These are phyloP conservation scores for Coniochaeta ligniaria DNA, from an alignment of 2,329 filamentous ascomycete species.

Conservation along the genomic window DNA sequence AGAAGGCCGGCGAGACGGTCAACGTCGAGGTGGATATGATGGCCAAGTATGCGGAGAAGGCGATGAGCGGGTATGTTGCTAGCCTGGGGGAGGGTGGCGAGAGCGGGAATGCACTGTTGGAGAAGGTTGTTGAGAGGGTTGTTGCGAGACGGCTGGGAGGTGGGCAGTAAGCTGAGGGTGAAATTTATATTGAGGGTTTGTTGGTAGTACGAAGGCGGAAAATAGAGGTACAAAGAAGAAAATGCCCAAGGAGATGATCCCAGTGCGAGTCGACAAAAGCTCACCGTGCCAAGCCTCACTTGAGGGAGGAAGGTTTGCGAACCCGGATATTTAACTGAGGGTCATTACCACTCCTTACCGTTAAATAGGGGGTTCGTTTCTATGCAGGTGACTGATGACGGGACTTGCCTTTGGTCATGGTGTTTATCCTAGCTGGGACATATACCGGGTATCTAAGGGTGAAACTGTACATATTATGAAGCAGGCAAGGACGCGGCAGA, in stretches of 20 bases:
- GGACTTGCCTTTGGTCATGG: not conserved
- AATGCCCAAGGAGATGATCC: not conserved
- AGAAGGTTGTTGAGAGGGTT: slow-evolving; percentile 67
- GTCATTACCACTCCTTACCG: not conserved
- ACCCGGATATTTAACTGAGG: not conserved
- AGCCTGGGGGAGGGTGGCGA: slow-evolving; percentile 39
- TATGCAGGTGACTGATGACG: not conserved
- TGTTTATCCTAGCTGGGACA: not conserved
- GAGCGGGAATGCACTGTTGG: slow-evolving; percentile 48
- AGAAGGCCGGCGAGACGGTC: slow-evolving; percentile 72
- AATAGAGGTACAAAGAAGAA: not conserved
- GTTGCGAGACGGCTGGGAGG: slow-evolving; percentile 59
- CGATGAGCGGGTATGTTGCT: slow-evolving; percentile 71
- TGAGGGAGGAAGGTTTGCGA: not conserved
- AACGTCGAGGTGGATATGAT: slow-evolving; percentile 92
- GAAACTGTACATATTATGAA: not conserved
- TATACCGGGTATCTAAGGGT: not conserved
- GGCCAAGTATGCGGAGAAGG: slow-evolving; percentile 85
- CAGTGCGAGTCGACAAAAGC: not conserved
- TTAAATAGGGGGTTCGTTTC: not conserved
- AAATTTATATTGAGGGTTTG: not conserved
- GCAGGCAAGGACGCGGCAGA: not conserved
- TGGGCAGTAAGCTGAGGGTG: not conserved
- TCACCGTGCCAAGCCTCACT: not conserved
- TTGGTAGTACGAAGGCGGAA: not conserved